Conservation (phyloP, 345 rosid genomes). For the Syzygium grande region DNA sequence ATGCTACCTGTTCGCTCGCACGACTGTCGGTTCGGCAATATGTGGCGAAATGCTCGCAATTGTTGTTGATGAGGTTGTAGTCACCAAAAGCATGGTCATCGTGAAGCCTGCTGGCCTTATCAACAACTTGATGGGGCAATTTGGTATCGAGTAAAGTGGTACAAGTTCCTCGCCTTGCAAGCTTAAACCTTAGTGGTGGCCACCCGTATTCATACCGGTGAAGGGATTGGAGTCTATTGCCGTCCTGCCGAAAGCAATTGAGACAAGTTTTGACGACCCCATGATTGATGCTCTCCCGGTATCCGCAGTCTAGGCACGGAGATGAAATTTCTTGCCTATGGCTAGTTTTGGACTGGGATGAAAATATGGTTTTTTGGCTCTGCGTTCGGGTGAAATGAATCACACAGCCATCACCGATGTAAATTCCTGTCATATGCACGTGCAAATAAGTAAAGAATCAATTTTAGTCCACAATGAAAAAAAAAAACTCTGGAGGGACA, state of each 20-base stretch:
- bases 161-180: background rate
- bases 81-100: fast-evolving
- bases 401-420: background rate
- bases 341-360: background rate
- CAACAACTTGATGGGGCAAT: background rate
- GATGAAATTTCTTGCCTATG: background rate
- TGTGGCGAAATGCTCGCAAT: background rate
- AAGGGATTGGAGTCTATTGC: background rate
- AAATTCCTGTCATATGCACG: background rate
- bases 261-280: background rate
- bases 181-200: background rate
- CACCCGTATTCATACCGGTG: background rate
- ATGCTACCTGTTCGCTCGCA: background rate
- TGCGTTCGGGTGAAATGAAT: background rate
- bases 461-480: too few species aligned
- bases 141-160: background rate
- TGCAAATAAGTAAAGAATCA: background rate
- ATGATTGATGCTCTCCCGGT: background rate
- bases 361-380: too few species aligned
- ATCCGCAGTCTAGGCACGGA: background rate
- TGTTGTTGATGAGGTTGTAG: background rate
- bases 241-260: background rate
- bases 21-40: background rate
- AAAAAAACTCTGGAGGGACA: too few species aligned
- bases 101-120: background rate